Percentiles rank a stretch among this genome's conserved stretches.
phyloP scores from a whole-genome alignment of 768 basidiomycete genomes.

The Suillus occidentalis region DNA sequence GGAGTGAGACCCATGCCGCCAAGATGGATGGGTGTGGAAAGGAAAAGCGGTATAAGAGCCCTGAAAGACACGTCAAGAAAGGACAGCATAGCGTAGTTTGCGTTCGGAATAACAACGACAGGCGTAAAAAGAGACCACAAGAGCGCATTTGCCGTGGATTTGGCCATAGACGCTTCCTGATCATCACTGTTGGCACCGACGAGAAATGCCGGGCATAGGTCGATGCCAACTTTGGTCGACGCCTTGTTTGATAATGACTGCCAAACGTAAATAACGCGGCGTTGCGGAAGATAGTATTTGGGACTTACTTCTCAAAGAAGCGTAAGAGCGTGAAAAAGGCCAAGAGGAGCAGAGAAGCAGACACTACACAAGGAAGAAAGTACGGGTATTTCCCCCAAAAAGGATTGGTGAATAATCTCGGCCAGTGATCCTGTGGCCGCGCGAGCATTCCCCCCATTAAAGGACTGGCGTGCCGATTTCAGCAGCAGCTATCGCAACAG shows the following conservation, averaged over 20 bases:
- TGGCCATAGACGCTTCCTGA: conserved; percentile 9
- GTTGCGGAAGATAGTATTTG: too few relatives aligned
- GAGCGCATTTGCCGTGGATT: conserved; percentile 35
- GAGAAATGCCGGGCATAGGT: not conserved
- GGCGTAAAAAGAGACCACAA: conserved; percentile 39
- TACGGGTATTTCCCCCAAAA: conserved; percentile 40
- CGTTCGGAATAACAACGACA: conserved; percentile 41
- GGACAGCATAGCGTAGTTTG: conserved; percentile 42
- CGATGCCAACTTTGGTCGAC: conserved; percentile 15
- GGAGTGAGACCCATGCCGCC: conserved; percentile 46
- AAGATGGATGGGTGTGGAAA: conserved; percentile 40
- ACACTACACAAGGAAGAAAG: conserved; percentile 35
- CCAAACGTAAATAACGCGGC: not conserved
- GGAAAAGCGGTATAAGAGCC: conserved; percentile 47
- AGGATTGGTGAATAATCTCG: conserved; percentile 41
- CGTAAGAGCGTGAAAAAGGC: conserved; percentile 17
- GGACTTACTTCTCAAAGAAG: conserved; percentile 34
- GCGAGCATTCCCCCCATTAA: conserved; percentile 60
- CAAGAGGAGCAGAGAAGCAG: conserved; percentile 16
- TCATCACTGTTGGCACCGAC: conserved; percentile 1
- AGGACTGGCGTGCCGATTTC: conserved; percentile 47
- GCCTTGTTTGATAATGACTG: conserved; percentile 6
- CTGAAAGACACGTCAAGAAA: conserved; percentile 42
- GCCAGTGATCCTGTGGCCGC: conserved; percentile 56
- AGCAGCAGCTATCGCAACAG: not conserved